A percentile compares a stretch with the other conserved stretches of the same genome.
phyloP scores from a whole-genome alignment of 805 yeast species.

The Metschnikowia santaceciliae region DNA sequence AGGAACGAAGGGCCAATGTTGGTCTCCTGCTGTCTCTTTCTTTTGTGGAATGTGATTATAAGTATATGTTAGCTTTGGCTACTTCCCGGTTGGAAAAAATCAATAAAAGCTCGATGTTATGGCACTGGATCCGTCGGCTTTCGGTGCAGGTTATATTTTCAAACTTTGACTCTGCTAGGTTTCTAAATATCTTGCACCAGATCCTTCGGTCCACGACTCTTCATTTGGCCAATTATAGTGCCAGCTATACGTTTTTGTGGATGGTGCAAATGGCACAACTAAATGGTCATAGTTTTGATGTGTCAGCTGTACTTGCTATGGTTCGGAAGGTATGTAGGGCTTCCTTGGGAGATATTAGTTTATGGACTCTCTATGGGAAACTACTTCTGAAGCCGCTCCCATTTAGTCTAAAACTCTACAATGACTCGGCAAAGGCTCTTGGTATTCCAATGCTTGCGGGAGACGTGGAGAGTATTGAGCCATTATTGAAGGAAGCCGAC shows the following conservation, averaged over 20 bases:
- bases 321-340: conserved; percentile 9
- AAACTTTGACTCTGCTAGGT: neutral
- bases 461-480: neutral
- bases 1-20: neutral
- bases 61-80: conserved; percentile 27
- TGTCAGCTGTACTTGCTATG: neutral
- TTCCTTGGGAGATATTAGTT: conserved; percentile 16
- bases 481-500: neutral
- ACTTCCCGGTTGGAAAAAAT: conserved; percentile 30
- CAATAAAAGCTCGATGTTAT: conserved; percentile 39
- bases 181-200: conserved; percentile 12
- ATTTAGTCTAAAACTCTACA: neutral
- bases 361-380: conserved; percentile 17
- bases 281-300: conserved; percentile 11
- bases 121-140: conserved; percentile 26
- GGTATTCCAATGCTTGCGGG: neutral
- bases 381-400: neutral
- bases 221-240: conserved; percentile 41
- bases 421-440: neutral
- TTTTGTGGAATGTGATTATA: conserved; percentile 7
- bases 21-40: conserved; percentile 2
- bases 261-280: conserved; percentile 9
- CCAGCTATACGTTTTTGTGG: conserved; percentile 33
- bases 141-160: conserved; percentile 14
- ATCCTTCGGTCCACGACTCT: conserved; percentile 27